Evolutionary conservation across 225 moss, liverwort and hornwort genomes (phyloP).

Genomic region (Antitrichia curtipendula): DNA sequence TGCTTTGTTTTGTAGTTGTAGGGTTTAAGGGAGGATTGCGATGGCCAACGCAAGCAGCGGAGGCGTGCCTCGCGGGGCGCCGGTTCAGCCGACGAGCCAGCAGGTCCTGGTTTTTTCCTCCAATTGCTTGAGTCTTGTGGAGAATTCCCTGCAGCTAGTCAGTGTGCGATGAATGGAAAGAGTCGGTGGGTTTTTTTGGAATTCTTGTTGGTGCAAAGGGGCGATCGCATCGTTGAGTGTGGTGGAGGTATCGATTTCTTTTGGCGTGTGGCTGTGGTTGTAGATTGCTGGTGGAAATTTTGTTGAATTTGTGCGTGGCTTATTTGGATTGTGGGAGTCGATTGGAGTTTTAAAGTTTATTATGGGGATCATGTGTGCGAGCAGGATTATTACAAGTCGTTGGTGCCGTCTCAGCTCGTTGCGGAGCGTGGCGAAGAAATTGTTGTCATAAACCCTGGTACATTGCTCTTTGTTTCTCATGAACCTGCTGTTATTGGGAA

Average conservation of each 20-base stretch:
- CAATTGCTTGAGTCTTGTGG: not conserved
- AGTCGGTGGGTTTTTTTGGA: not conserved
- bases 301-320: not conserved
- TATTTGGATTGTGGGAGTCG: not conserved
- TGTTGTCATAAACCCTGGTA: conserved; percentile 64
- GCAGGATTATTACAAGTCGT: conserved; percentile 61
- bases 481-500: not conserved
- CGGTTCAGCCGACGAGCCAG: conserved; percentile 22
- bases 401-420: conserved; percentile 56
- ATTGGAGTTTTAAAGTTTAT: not conserved
- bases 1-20: not conserved
- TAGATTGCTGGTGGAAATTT: not conserved
- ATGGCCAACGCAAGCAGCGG: conserved; percentile 24
- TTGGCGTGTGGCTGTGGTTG: not conserved
- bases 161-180: not conserved
- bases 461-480: not conserved
- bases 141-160: not conserved
- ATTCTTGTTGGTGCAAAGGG: not conserved
- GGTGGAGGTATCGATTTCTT: not conserved
- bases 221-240: not conserved
- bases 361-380: not conserved
- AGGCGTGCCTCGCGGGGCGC: not conserved
- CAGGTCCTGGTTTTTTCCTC: not conserved
- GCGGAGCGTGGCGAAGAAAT: conserved; percentile 59
- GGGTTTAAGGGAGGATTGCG: not conserved